A percentile compares a stretch with the other conserved stretches of the same genome.
These are phyloP conservation scores for Brassica incana DNA, from an alignment of 345 rosid genomes.

Conservation along the genomic window DNA sequence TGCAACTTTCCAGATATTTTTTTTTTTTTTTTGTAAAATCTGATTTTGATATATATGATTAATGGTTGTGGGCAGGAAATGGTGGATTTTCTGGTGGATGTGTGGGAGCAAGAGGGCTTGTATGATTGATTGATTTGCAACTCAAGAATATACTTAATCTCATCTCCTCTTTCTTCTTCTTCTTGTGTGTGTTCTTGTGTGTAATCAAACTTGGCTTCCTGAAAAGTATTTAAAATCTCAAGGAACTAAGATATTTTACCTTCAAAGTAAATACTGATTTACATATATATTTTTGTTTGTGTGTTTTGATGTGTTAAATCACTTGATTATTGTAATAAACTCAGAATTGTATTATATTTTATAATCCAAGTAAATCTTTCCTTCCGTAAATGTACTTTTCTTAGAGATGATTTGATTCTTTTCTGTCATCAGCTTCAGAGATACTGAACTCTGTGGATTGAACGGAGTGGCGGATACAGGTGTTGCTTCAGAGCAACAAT, in stretches of 20 bases:
- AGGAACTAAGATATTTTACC: background rate
- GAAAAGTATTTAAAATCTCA: background rate
- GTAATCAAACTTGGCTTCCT: slow-evolving; percentile 26
- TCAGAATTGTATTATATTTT: slow-evolving; percentile 19
- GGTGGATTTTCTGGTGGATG: slow-evolving; percentile 67
- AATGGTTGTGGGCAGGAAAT: slow-evolving; percentile 52
- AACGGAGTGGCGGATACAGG: slow-evolving; percentile 71
- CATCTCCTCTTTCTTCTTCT: background rate
- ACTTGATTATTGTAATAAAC: background rate
- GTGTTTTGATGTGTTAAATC: background rate
- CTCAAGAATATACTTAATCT: slow-evolving; percentile 3
- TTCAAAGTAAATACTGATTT: background rate
- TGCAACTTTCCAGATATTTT: background rate
- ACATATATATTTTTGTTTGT: background rate
- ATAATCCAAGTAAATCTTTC: background rate
- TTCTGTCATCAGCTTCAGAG: slow-evolving; percentile 68
- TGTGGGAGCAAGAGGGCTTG: slow-evolving; percentile 64
- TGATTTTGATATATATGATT: slow-evolving; percentile 3
- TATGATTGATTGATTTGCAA: slow-evolving; percentile 47
- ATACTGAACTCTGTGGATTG: slow-evolving; percentile 66
- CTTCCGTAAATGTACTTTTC: too few relatives aligned
- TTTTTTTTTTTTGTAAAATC: background rate
- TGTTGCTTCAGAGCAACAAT: slow-evolving; percentile 52
- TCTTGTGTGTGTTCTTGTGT: background rate
- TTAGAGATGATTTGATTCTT: too few relatives aligned